Conservation (phyloP, 2,329 filamentous ascomycete genomes). For the Verticillium tricorpus region DNA sequence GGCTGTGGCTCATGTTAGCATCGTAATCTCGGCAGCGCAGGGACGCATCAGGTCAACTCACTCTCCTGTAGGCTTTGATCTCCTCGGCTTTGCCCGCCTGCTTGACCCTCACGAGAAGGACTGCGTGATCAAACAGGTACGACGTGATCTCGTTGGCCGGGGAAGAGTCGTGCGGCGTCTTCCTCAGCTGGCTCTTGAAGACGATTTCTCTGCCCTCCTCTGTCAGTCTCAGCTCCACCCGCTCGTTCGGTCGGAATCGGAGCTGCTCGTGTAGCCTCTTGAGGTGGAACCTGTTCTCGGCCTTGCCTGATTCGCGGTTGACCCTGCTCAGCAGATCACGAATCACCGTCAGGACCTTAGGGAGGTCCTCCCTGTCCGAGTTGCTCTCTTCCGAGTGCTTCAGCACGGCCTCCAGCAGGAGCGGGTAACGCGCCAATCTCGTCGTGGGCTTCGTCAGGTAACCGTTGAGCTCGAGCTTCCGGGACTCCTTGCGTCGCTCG, state of each 20-base stretch:
- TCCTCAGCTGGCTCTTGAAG: conserved; percentile 92
- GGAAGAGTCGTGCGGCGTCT: conserved; percentile 68
- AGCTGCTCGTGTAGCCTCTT: conserved; percentile 88
- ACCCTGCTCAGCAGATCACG: conserved; percentile 82
- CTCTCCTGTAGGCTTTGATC: conserved; percentile 84
- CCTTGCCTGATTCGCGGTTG: conserved; percentile 92
- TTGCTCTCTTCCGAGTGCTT: conserved; percentile 90
- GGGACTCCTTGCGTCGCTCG: conserved; percentile 90
- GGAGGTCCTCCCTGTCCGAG: conserved; percentile 86
- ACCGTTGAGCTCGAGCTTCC: conserved; percentile 94
- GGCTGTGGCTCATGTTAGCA: conserved; percentile 45
- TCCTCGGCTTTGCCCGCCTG: conserved; percentile 90
- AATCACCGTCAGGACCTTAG: conserved; percentile 82
- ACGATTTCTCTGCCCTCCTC: conserved; percentile 91
- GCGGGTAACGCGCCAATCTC: conserved; percentile 85
- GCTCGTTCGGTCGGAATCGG: conserved; percentile 84
- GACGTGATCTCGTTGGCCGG: conserved; percentile 78
- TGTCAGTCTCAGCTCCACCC: conserved; percentile 88
- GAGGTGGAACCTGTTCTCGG: conserved; percentile 95
- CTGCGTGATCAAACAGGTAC: conserved; percentile 94
- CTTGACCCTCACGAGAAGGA: conserved; percentile 87
- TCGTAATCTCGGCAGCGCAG: not conserved
- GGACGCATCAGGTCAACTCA: conserved; percentile 23
- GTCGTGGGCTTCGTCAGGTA: conserved; percentile 98
- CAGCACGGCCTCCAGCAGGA: conserved; percentile 84